Evolutionary conservation across 2,329 filamentous ascomycete species (phyloP), one percentile per base, ranked within the genome.

Genomic region (Cladophialophora exuberans): DNA sequence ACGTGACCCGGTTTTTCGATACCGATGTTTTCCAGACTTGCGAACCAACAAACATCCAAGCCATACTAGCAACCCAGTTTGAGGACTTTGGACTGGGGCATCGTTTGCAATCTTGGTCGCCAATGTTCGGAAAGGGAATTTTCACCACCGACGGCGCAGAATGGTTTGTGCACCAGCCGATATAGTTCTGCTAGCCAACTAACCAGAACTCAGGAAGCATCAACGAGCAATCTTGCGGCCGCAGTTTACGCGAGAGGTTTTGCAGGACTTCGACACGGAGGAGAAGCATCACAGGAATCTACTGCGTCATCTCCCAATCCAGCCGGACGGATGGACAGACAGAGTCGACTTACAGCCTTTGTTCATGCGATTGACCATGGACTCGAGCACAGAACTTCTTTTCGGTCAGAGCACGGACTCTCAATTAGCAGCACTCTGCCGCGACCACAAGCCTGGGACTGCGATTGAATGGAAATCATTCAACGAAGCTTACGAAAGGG

Each of bases 351-450:
- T 88, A 18, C 81, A 83, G 62, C 76, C 80, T 6, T 69, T 86
- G 6, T 84, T 87, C 64, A 86, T 87, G 64, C 77, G 79, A 48
- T 76, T 87, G 64, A 86, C 84, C 0, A 74, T 88, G 11, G 85
- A 88, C 56, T 81, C 83, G 0, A 83, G 84, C 0, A 88, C 84
- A 0, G 83, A 85, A 36, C 86, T 88, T 60, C 70, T 89, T 3
- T 84, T 88, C 41, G 85, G 86, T 6, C 73, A 83, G 44, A 81
- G 76, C 45, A 76, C 79, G 3, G 70, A 77, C 57, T 76, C 76
- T 63, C 17, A 38, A 17, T 38, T 18, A 9, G 15, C 35, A 18
- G 4, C 9, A 7, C 9, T 9, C 4, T 2, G 7, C 15, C 7
- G 35, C 15, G 6, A 7, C n/a, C 15, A 18, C 35, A 18, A 38